Evolutionary conservation across 1,284 basidiomycete species (phyloP), one percentile per base, ranked within the genome.

Genomic region (Schizophyllum amplum): DNA sequence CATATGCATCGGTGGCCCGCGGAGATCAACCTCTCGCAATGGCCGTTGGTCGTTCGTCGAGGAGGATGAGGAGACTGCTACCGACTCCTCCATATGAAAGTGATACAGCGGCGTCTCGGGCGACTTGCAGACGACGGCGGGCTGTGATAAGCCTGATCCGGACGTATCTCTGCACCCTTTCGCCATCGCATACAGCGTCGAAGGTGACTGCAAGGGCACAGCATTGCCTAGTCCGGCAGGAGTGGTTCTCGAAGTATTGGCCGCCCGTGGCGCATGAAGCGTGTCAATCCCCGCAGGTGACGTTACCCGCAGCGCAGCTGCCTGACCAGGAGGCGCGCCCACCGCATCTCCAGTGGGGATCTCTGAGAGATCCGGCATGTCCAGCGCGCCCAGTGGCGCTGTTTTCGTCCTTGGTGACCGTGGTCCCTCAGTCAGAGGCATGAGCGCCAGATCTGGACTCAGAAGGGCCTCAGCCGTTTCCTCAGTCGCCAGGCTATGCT

Each of bases 21-120:
- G 13, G 7, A 42, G n/a, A n/a, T 17, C 33, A 42, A 17, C 33
- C 33, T 42, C 33, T 9, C 33, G 33, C 2, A 42, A 17, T 17
- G 17, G 17, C 7, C 33, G 13, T 9, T 42, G 13, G 33, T 42
- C 33, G 33, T 17, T 42, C 33, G 33, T 42, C 33, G 33, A 42
- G 11, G 33, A 42, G 21, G 59, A 52, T 4, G 23, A 58, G 0
- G 63, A 61, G 21, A 55, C 61, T 25, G 64, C 59, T 13, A 62
- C 62, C 22, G 60, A 59, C n/a, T 62, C 62, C 50, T 64, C 63
- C 11, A 51, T 55, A 47, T 63, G 59, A 17, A 59, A 26, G 21
- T 59, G 4, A 23, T 61, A n/a, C 25, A n/a, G n/a, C 23, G 49
- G 25, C 54, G 52, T n/a, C 9, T 46, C 4, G 7, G 61, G 57